Evolutionary conservation across 768 basidiomycete genomes (phyloP).

Genomic region (Saitozyma podzolica): DNA sequence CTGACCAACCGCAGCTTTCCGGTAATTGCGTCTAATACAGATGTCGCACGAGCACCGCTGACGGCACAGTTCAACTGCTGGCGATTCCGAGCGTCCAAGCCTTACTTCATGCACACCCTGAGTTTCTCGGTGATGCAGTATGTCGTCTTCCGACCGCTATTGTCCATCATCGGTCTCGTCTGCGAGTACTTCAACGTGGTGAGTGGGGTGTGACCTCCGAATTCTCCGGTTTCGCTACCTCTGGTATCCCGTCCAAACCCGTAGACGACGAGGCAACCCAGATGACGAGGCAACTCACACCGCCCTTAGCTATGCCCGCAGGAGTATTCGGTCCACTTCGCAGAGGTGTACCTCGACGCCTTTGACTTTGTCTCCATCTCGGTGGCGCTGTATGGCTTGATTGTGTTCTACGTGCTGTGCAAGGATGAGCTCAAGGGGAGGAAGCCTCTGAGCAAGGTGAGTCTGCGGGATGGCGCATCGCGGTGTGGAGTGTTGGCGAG

Average conservation of each 20-base stretch:
- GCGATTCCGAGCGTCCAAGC: constrained; percentile 57
- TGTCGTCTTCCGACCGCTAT: constrained; percentile 67
- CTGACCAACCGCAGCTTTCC: not conserved
- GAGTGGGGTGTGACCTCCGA: constrained; percentile 6
- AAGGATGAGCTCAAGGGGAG: constrained; percentile 74
- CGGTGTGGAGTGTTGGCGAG: not conserved
- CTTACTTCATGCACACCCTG: constrained; percentile 68
- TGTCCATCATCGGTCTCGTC: constrained; percentile 76
- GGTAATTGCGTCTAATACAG: not conserved
- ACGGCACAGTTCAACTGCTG: constrained; percentile 71
- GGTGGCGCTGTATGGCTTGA: constrained; percentile 81
- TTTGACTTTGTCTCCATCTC: constrained; percentile 82
- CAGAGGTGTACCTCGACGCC: constrained; percentile 53
- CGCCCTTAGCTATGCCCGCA: constrained; percentile 25
- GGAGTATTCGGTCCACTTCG: constrained; percentile 37
- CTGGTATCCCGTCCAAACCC: not conserved
- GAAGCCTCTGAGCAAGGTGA: constrained; percentile 69
- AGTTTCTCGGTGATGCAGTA: constrained; percentile 90
- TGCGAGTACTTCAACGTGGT: constrained; percentile 65
- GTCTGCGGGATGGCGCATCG: not conserved
- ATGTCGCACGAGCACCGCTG: not conserved
- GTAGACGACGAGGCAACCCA: too few relatives aligned
- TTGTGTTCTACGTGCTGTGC: constrained; percentile 79
- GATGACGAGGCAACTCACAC: too few relatives aligned
- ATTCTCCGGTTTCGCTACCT: not conserved